Evolutionary conservation across 768 basidiomycete genomes (phyloP).

Genomic region (Roridomyces roridus): DNA sequence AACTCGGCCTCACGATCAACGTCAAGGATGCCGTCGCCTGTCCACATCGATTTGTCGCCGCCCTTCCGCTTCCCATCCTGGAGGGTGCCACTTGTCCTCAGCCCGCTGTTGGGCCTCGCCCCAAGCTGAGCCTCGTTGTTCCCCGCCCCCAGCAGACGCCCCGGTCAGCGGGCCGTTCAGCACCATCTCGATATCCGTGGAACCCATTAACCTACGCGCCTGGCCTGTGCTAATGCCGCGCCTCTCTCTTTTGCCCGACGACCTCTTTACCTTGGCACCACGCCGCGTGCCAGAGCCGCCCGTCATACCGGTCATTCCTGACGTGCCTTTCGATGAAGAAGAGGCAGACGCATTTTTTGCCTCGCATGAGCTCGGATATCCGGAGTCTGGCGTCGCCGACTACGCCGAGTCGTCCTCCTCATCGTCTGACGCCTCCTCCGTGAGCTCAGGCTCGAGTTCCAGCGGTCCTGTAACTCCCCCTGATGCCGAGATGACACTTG

Average conservation of each 20-base stretch:
- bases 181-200: background rate
- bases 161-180: constrained; percentile 4
- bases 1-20: constrained; percentile 52
- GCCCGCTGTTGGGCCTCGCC: background rate
- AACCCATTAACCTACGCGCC: constrained; percentile 23
- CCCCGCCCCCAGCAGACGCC: constrained; percentile 17
- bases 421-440: constrained; percentile 9
- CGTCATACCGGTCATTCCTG: constrained; percentile 24
- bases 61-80: constrained; percentile 43
- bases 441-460: constrained; percentile 12
- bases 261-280: constrained; percentile 16
- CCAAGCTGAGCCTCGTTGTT: constrained; percentile 9
- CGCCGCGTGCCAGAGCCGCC: constrained; percentile 12
- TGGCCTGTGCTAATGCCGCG: constrained; percentile 25
- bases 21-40: constrained; percentile 47
- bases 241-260: constrained; percentile 27
- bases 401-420: constrained; percentile 7
- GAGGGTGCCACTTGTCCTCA: constrained; percentile 30
- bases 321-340: constrained; percentile 35
- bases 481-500: background rate
- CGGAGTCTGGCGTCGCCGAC: constrained; percentile 17
- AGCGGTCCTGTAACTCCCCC: constrained; percentile 36
- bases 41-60: constrained; percentile 45
- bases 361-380: constrained; percentile 8
- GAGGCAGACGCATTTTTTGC: constrained; percentile 30